These are phyloP conservation scores for Croton laevigatus DNA, from an alignment of 441 rosid genomes.

Conservation along the genomic window DNA sequence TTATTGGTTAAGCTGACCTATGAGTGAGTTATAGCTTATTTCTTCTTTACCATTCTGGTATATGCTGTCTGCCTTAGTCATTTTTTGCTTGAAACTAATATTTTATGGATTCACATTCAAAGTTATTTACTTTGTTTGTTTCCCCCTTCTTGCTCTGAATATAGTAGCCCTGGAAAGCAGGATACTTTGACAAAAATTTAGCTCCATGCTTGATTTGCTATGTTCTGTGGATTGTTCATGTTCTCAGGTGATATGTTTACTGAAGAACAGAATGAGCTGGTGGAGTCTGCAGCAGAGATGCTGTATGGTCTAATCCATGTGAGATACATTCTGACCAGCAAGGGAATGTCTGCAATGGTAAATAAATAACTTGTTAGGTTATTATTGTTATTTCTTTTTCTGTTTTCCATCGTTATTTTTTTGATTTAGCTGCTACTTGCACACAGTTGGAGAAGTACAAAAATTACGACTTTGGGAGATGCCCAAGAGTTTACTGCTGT, in stretches of 20 bases:
- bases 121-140: too few species aligned
- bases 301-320: conserved; percentile 90
- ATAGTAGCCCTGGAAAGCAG: too few species aligned
- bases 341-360: conserved; percentile 97
- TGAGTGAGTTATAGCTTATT: too few species aligned
- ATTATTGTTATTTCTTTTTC: too few species aligned
- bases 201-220: too few species aligned
- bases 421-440: not conserved
- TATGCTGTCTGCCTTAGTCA: conserved; percentile 10
- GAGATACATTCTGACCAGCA: conserved; percentile 85
- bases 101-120: too few species aligned
- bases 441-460: conserved; percentile 86
- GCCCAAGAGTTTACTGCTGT: conserved; percentile 98
- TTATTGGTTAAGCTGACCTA: too few species aligned
- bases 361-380: not conserved
- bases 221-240: too few species aligned
- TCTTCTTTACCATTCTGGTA: not conserved
- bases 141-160: too few species aligned
- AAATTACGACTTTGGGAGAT: conserved; percentile 90
- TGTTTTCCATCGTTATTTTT: too few species aligned
- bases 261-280: conserved; percentile 92
- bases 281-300: conserved; percentile 99
- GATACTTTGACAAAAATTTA: too few species aligned
- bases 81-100: not conserved
- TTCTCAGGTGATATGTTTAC: conserved; percentile 82